These are phyloP conservation scores for Panicum miliaceum DNA, from an alignment of 176 grass and related monocot genomes.

Conservation along the genomic window DNA sequence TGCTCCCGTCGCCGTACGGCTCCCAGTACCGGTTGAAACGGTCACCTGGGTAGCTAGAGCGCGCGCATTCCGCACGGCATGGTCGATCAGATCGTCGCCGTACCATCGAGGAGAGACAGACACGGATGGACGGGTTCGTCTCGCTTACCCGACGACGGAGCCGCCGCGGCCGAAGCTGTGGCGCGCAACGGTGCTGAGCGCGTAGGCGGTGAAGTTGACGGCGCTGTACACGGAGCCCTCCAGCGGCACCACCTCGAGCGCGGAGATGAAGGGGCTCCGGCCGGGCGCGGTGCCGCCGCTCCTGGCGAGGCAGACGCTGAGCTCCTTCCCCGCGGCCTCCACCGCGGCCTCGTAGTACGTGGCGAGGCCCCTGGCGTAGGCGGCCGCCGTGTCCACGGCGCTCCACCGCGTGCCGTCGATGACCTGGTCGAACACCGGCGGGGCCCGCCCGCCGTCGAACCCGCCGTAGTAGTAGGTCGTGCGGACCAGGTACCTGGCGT, in stretches of 20 bases:
- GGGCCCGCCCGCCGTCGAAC: conserved; percentile 64
- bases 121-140: neutral
- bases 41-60: conserved; percentile 62
- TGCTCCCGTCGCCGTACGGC: conserved; percentile 51
- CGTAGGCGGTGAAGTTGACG: conserved; percentile 61
- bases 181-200: conserved; percentile 73
- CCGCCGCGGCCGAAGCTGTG: conserved; percentile 69
- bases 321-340: conserved; percentile 33
- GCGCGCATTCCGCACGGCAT: conserved; percentile 23
- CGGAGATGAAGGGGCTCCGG: conserved; percentile 83
- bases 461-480: conserved; percentile 87
- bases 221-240: conserved; percentile 69
- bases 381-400: conserved; percentile 59
- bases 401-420: conserved; percentile 81
- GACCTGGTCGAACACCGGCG: conserved; percentile 82
- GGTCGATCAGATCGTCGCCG: neutral
- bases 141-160: conserved; percentile 50
- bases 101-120: neutral
- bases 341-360: conserved; percentile 79
- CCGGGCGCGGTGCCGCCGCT: conserved; percentile 50
- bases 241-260: conserved; percentile 74
- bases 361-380: conserved; percentile 59
- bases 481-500: conserved; percentile 63
- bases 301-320: conserved; percentile 82
- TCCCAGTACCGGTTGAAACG: conserved; percentile 86